Conservation (phyloP, 139 green algal species). For the Auxenochlorella pyrenoidosa region DNA sequence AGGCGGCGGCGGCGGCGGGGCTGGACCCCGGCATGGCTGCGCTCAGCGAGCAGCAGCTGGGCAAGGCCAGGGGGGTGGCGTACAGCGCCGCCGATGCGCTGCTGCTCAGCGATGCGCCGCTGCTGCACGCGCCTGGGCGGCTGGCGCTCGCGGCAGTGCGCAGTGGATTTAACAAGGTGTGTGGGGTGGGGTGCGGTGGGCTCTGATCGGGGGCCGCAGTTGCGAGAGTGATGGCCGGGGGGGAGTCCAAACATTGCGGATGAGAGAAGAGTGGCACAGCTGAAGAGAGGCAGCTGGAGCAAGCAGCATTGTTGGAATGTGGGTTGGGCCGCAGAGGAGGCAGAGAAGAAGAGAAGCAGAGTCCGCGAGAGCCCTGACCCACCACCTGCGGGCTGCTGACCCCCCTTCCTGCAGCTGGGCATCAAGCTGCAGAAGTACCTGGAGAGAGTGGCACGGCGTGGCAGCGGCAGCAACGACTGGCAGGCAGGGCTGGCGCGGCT, state of each 20-base stretch:
- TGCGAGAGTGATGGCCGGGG: too few species aligned
- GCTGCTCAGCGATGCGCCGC: conserved; percentile 80
- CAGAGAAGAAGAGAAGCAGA: too few species aligned
- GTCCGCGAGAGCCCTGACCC: too few species aligned
- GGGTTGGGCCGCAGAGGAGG: too few species aligned
- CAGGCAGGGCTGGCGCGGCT: conserved; percentile 4
- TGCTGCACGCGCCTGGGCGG: conserved; percentile 71
- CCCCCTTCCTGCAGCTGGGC: conserved; percentile 2
- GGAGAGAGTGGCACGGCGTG: background rate
- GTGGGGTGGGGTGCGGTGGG: too few species aligned
- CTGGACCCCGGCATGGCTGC: background rate
- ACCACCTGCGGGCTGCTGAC: too few species aligned
- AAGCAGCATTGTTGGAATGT: too few species aligned
- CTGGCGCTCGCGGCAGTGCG: conserved; percentile 65
- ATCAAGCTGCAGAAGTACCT: conserved; percentile 13
- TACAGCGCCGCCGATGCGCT: conserved; percentile 65
- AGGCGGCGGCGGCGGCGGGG: background rate
- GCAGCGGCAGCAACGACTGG: conserved; percentile 9
- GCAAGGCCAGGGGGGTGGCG: conserved; percentile 7
- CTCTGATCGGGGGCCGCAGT: too few species aligned
- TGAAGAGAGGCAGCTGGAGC: too few species aligned
- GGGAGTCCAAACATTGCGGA: too few species aligned
- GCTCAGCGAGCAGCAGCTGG: conserved; percentile 26
- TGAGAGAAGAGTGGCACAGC: too few species aligned
- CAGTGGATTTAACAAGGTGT: conserved; percentile 54